Conservation (phyloP, 257 asterid genomes). For the Penstemon davidsonii region DNA sequence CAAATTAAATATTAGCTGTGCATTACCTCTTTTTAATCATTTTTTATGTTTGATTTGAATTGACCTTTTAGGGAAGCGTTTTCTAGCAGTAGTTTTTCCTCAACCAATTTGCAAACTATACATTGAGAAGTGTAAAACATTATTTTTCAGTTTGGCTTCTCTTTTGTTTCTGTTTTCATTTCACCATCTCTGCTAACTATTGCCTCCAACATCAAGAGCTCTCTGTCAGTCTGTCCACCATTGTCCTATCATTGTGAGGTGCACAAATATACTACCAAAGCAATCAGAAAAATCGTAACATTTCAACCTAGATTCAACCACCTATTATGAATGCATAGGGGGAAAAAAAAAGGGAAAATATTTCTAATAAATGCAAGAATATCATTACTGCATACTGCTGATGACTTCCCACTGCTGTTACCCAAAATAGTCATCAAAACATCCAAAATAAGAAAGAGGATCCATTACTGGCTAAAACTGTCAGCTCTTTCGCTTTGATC, state of each 20-base stretch:
- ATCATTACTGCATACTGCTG: background rate
- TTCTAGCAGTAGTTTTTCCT: background rate
- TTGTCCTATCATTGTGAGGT: conserved; percentile 3
- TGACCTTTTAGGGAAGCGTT: background rate
- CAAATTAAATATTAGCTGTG: background rate
- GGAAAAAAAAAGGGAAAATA: background rate
- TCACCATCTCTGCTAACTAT: conserved; percentile 18
- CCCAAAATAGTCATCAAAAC: background rate
- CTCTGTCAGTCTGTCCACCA: background rate
- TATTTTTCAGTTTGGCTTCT: background rate
- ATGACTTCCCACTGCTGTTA: background rate
- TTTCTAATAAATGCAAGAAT: background rate
- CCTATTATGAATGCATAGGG: background rate
- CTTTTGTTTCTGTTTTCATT: background rate
- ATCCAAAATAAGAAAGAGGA: background rate
- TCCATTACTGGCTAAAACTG: background rate
- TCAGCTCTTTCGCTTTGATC: background rate
- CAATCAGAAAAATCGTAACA: background rate
- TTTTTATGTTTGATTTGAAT: conserved; percentile 2
- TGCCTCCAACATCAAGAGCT: conserved; percentile 11
- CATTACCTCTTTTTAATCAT: conserved; percentile 1
- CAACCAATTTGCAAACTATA: background rate
- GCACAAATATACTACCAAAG: background rate
- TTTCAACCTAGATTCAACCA: background rate
- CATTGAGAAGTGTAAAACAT: background rate